Evolutionary conservation across 1,284 basidiomycete genomes (phyloP).

Genomic region (Cystobasidiaceae sp.): DNA sequence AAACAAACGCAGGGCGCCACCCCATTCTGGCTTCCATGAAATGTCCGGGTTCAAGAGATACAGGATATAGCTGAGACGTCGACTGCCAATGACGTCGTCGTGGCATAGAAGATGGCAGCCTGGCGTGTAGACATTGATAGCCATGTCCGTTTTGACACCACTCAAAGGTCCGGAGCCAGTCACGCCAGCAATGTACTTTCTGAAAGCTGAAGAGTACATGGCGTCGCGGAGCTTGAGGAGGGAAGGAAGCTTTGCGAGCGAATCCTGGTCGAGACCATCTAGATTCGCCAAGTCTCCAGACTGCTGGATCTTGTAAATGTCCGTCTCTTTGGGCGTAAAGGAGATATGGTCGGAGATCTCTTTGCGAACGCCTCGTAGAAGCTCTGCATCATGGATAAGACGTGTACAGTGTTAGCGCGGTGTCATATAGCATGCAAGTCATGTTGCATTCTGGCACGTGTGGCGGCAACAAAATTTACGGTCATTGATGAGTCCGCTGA

Average conservation of each 20-base stretch:
- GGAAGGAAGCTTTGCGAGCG: constrained; percentile 70
- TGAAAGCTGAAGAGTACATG: constrained; percentile 82
- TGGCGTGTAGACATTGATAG: constrained; percentile 83
- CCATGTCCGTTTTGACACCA: constrained; percentile 91
- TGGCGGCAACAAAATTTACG: constrained; percentile 61
- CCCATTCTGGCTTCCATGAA: constrained; percentile 56
- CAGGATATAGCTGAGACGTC: constrained; percentile 92
- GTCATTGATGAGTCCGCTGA: constrained; percentile 65
- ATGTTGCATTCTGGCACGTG: constrained; percentile 68
- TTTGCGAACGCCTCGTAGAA: constrained; percentile 35
- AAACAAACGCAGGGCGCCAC: constrained; percentile 94
- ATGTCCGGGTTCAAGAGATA: constrained; percentile 77
- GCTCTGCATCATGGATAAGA: constrained; percentile 23
- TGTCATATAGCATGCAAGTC: neutral
- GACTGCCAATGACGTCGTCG: constrained; percentile 95
- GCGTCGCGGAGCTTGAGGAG: constrained; percentile 80
- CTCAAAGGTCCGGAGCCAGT: constrained; percentile 89
- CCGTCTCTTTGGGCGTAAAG: constrained; percentile 95
- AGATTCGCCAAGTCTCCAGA: constrained; percentile 94
- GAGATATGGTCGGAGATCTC: constrained; percentile 71
- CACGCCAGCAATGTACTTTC: constrained; percentile 74
- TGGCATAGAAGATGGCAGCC: constrained; percentile 91
- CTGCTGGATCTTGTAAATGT: constrained; percentile 99
- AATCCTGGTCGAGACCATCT: constrained; percentile 69
- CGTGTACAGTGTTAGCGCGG: neutral